Base-by-base conservation (phyloP, 2,329 filamentous ascomycete species). In the Clonostachys rosea region DNA sequence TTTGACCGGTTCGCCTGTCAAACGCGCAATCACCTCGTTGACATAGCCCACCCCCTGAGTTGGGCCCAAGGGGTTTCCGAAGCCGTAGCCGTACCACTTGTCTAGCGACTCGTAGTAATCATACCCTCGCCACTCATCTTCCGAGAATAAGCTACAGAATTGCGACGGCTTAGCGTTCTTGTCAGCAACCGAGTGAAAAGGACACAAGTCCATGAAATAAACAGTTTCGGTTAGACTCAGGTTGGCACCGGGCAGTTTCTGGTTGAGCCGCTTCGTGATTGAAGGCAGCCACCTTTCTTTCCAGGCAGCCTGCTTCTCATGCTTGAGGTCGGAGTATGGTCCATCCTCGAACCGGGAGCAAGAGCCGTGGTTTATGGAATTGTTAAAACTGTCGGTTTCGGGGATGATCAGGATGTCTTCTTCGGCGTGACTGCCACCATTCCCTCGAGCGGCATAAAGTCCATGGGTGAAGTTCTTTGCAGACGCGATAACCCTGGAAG, bases 1-100 rank as follows among this genome's bases (percentile, higher is more conserved):
- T 1, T 74, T 56, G 1, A 96, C 89, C 0, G 86, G 76, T 14
- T 70, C 65, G 34, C 75, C 70, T 0, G 88, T 95, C 52, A 96
- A 69, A 30, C 91, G 82, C 5, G 91, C 86, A 46, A 96, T 78
- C 11, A 96, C 79, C 71, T 96, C 91, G 64, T 95, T 95, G 47
- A 85, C 83, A 59, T 86, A 96, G 3, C 91, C 91, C 2, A 94
- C 86, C 2, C 91, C 91, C 65, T 95, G 90, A 0, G 89, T 90
- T 6, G 91, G 79, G 0, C 87, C 91, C 7, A 96, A 76, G 0
- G 83, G 79, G 59, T 90, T 91, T 13, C 91, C 91, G 30, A 79
- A 77, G 11, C 86, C 82, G 64, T 84, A 91, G 47, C 85, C 84
- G 65, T 96, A 96, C 75, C 85, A 96, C 62, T 96, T 96, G 53